Evolutionary conservation across 495 filamentous ascomycete genomes (phyloP), one percentile per base, ranked within the genome.

Genomic region (Neurospora sp.): DNA sequence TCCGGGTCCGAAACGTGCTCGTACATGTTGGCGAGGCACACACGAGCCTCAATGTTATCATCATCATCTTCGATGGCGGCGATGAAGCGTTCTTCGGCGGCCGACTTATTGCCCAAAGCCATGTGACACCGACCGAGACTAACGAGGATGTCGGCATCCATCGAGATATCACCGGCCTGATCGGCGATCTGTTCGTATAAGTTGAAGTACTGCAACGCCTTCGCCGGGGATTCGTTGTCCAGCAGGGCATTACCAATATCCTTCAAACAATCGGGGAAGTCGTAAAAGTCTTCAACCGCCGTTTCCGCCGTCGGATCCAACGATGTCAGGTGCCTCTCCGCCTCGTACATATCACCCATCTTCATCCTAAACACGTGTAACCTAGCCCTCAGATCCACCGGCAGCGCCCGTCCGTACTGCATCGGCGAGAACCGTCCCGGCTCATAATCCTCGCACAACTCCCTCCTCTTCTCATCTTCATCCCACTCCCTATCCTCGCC

Each of bases 401-500:
- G 96, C 16, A 99, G 85, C 2, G 91, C 90, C 40, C 86, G 80
- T 3, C 93, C 93, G 77, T 97, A 98, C 0, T 86, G 83, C 31
- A 87, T 85, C 14, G 76, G 77, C 1, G 87, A 85, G 81, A 89
- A 91, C 70, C 80, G 92, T 7, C 87, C 87, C 1, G 81, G 74
- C 35, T 82, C 79, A 46, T 85, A 85, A 35, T 86, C 82, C 16
- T 87, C 82, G 40, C 89, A 85, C 42, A 83, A 83, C 46, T 89
- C 84, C 46, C 94, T 87, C 40, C 92, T 90, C 3, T 85, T 84
- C 82, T 94, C 88, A 38, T 89, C 87, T 4, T 87, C 75, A 77
- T 99, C 96, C 92, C 93, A 99, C 84, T 99, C 96, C 72, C 94
- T 87, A 80, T 99, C 96, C 78, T 98, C 94, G 8, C 88, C 85